Evolutionary conservation across 2,329 filamentous ascomycete species (phyloP).

Genomic region (Fusarium humuli): DNA sequence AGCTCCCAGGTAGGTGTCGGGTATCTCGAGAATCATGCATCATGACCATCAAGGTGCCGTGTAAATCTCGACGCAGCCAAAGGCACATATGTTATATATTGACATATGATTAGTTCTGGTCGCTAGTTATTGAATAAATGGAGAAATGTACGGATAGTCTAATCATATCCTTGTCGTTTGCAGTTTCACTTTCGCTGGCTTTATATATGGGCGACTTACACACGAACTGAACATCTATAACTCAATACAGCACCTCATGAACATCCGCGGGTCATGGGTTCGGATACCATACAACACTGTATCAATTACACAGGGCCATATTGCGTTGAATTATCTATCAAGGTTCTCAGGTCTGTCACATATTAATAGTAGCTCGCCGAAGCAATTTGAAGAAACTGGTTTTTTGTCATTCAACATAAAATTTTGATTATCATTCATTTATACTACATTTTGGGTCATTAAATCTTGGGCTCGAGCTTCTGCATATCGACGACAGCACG

Average conservation of each 20-base stretch:
- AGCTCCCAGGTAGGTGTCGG: neutral
- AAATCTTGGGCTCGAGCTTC: slow-evolving; percentile 44
- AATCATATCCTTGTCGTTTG: neutral
- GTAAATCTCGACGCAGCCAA: neutral
- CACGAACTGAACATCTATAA: neutral
- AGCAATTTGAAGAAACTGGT: neutral
- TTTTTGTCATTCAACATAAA: slow-evolving; percentile 35
- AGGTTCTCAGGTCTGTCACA: slow-evolving; percentile 21
- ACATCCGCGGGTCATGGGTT: slow-evolving; percentile 14
- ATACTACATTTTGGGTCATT: slow-evolving; percentile 44
- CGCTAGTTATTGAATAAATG: neutral
- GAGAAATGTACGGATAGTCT: neutral
- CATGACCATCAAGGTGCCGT: slow-evolving; percentile 12
- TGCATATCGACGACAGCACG: slow-evolving; percentile 85
- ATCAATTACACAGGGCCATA: slow-evolving; percentile 17
- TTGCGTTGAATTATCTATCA: slow-evolving; percentile 22
- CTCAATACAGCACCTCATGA: neutral
- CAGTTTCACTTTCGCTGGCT: no score
- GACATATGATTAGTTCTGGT: neutral
- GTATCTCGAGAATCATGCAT: neutral
- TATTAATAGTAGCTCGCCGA: slow-evolving; percentile 17
- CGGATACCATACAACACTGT: slow-evolving; percentile 12
- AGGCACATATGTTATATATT: neutral
- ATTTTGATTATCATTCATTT: slow-evolving; percentile 38
- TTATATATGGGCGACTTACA: neutral